Base-by-base conservation (phyloP, 2,329 filamentous ascomycete genomes). In the Clonostachys sp. region DNA sequence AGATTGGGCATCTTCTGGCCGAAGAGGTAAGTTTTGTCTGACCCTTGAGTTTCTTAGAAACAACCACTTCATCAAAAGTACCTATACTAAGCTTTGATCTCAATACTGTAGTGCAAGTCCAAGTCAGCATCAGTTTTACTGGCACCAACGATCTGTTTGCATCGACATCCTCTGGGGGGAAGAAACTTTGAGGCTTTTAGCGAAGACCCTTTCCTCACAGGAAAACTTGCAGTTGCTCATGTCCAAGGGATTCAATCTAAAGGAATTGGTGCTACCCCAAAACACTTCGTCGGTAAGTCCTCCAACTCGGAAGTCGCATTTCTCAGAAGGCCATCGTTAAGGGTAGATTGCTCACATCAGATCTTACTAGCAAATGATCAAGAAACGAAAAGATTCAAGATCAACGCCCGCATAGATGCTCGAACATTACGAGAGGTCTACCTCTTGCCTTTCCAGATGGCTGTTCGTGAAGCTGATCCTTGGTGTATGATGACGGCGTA, bases 161-260 rank as follows among this genome's bases (percentile, higher is more conserved):
- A 74, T 40, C 66, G 73, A 7, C 70, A 69, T 46, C 85, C 86
- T 0, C 72, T 81, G 12, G 87, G 84, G 5, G 87, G 87, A 1
- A 75, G 87, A 30, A 88, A 83, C 52, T 91, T 87, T 87, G 87
- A 91, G 61, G 82, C 81, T 0, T 90, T 90, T 57, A 85, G 83
- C 1, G 68, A 80, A 5, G 87, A 91, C 56, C 86, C 87, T 0
- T 82, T 83, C 13, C 73, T 91, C 6, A 84, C 86, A 2, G 89
- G 88, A 16, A 74, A 82, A 49, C 72, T 87, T 34, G 66, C 72
- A 0, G 66, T 70, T 5, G 61, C 65, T 14, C 65, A 71, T 12
- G 67, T 75, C 36, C 67, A 67, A 36, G 73, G 72, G 5, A 34
- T 53, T 2, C 49, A 53, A 5, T 47, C 48, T 38, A 41, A 46